Evolutionary conservation across 305 asterid genomes (phyloP).

Genomic region (Plantago rigida): DNA sequence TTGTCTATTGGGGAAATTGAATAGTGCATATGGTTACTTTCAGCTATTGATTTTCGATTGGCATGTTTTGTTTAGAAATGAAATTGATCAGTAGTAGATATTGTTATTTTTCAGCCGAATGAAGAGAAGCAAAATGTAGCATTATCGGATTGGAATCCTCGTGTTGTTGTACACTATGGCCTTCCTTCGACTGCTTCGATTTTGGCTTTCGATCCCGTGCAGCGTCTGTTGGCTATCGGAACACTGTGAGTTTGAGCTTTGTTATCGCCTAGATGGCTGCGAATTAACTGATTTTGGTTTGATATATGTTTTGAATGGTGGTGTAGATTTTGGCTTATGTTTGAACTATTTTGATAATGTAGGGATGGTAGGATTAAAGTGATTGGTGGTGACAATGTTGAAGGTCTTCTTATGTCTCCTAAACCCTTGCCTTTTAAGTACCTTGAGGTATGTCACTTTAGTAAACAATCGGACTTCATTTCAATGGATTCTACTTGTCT

Average conservation of each 20-base stretch:
- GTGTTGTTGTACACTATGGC: constrained; percentile 75
- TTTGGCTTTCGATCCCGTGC: constrained; percentile 75
- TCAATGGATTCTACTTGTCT: neutral
- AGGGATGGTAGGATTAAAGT: constrained; percentile 97
- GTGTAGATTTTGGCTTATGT: neutral
- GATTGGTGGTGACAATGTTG: constrained; percentile 74
- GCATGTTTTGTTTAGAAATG: neutral
- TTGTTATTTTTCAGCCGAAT: constrained; percentile 25
- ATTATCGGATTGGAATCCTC: constrained; percentile 43
- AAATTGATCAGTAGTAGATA: too few relatives aligned
- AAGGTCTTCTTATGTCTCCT: constrained; percentile 76
- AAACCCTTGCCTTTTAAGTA: constrained; percentile 66
- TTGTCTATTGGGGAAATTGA: too few relatives aligned
- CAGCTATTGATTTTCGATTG: too few relatives aligned
- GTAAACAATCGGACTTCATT: constrained; percentile 11
- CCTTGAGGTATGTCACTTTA: constrained; percentile 64
- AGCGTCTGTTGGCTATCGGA: constrained; percentile 80
- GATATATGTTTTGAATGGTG: too few relatives aligned
- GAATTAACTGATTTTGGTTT: too few relatives aligned
- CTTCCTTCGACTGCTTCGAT: constrained; percentile 84
- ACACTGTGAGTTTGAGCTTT: constrained; percentile 59
- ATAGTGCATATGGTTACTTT: too few relatives aligned
- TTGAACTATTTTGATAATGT: constrained; percentile 29
- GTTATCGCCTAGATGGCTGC: neutral
- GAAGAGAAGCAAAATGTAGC: constrained; percentile 25